Percentiles rank a stretch among this genome's conserved stretches.
phyloP scores from a whole-genome alignment of 495 filamentous ascomycete genomes.

The Annulohypoxylon bovei region DNA sequence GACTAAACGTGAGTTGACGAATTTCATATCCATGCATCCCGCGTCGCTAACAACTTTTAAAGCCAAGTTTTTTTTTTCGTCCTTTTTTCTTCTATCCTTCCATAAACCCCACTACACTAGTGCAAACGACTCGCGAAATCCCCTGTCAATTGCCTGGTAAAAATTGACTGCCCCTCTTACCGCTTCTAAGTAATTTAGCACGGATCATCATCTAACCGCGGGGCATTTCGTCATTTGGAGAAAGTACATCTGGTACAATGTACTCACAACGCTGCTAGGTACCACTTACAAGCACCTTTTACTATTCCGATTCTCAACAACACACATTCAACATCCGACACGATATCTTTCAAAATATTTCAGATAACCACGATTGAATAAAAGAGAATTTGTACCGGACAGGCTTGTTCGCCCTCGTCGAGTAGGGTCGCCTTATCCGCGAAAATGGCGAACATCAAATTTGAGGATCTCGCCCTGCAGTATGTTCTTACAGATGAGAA shows the following conservation, averaged over 20 bases:
- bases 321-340: not conserved
- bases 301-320: not conserved
- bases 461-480: constrained; percentile 58
- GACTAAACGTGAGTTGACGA: constrained; percentile 27
- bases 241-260: not conserved
- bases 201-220: constrained; percentile 32
- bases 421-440: constrained; percentile 4
- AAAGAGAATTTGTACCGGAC: not conserved
- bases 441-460: constrained; percentile 52
- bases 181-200: constrained; percentile 5
- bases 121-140: constrained; percentile 8
- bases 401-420: constrained; percentile 14
- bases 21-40: constrained; percentile 24
- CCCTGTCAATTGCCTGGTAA: constrained; percentile 9
- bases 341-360: not conserved
- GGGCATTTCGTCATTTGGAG: constrained; percentile 38
- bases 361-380: not conserved
- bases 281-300: not conserved
- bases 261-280: not conserved
- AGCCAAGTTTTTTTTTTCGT: constrained; percentile 25
- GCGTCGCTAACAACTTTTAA: constrained; percentile 11
- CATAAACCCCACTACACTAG: constrained; percentile 20
- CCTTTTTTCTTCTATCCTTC: not conserved
- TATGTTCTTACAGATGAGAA: constrained; percentile 60
- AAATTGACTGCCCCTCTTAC: constrained; percentile 45